phyloP scores from a whole-genome alignment of 1,284 basidiomycete species.

The Malassezia sympodialis region DNA sequence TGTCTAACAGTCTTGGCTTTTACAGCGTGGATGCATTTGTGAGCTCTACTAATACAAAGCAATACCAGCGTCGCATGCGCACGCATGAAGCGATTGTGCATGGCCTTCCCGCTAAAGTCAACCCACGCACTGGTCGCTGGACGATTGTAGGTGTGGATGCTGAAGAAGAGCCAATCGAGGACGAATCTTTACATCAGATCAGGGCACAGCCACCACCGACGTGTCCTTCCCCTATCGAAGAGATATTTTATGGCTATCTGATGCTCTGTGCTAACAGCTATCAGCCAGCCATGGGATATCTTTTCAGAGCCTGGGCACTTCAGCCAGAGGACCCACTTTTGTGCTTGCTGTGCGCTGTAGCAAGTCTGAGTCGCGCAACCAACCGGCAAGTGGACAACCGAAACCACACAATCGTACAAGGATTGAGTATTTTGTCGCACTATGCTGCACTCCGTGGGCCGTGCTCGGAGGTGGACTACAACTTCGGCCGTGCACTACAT shows the following conservation, averaged over 20 bases:
- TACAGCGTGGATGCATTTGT: slow-evolving; percentile 30
- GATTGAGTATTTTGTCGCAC: slow-evolving; percentile 22
- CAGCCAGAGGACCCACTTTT: slow-evolving; percentile 73
- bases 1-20: slow-evolving; percentile 32
- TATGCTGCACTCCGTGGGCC: slow-evolving; percentile 17
- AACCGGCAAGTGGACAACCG: slow-evolving; percentile 88
- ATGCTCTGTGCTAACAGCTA: slow-evolving; percentile 74
- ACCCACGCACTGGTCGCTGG: slow-evolving; percentile 19
- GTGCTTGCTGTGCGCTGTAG: slow-evolving; percentile 68
- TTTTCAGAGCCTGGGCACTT: slow-evolving; percentile 75
- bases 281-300: slow-evolving; percentile 79
- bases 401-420: slow-evolving; percentile 56
- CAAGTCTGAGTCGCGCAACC: slow-evolving; percentile 77
- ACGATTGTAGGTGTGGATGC: slow-evolving; percentile 26
- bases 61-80: slow-evolving; percentile 33
- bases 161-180: slow-evolving; percentile 15
- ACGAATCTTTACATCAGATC: background rate
- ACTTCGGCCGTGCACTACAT: slow-evolving; percentile 81
- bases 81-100: slow-evolving; percentile 28
- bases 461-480: slow-evolving; percentile 66
- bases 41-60: slow-evolving; percentile 25
- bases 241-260: slow-evolving; percentile 76
- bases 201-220: slow-evolving; percentile 17
- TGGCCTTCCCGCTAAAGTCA: slow-evolving; percentile 15
- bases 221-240: slow-evolving; percentile 55